Base-by-base conservation (phyloP, 2,329 filamentous ascomycete species). In the Harringtonia lauricola region DNA sequence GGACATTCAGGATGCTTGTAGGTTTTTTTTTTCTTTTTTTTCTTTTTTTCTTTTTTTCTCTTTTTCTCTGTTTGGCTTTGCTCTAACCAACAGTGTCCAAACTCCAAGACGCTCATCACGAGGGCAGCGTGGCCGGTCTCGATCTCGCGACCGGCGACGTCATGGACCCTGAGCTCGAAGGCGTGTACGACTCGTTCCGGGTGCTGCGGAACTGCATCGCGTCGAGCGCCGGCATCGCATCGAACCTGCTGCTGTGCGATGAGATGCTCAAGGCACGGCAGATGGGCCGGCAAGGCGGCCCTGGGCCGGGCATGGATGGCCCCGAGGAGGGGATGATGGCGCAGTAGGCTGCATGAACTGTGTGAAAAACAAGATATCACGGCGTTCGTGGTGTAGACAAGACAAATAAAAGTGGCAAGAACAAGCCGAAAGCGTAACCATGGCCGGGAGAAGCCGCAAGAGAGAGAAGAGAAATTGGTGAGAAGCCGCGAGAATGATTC, bases 231-330 rank as follows among this genome's bases (percentile, higher is more conserved):
- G 87, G 92, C 50, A 98, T 98, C 58, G 90, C 92, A 7, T 90
- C 86, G 10, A 98, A 98, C 67, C 71, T 98, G 51, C 70, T 98
- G 52, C 75, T 98, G 40, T 98, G 92, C 58, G 92, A 98, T 58
- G 92, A 98, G 72, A 75, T 98, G 70, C 72, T 98, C 56, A 98
- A 98, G 74, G 92, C 92, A 49, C 77, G 92, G 61, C 90, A 98
- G 70, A 98, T 98, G 92, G 83, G 75, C 39, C 70, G 78, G 58
- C 65, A 70, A 63, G 72, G 66, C 33, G 76, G 75, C 19, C 78
- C 78, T 3, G 78, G 78, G 8, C 75, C 76, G 4, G 77, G 76
- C 47, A 80, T 79, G 73, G 78, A 81, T 52, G 76, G 72, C 15
- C 70, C 67, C 35, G 69, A 72, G 55, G 64, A 73, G 59, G 67